Evolutionary conservation across 83 land plant genomes (phyloP), one percentile per base, ranked within the genome.

Genomic region (Picea abies): DNA sequence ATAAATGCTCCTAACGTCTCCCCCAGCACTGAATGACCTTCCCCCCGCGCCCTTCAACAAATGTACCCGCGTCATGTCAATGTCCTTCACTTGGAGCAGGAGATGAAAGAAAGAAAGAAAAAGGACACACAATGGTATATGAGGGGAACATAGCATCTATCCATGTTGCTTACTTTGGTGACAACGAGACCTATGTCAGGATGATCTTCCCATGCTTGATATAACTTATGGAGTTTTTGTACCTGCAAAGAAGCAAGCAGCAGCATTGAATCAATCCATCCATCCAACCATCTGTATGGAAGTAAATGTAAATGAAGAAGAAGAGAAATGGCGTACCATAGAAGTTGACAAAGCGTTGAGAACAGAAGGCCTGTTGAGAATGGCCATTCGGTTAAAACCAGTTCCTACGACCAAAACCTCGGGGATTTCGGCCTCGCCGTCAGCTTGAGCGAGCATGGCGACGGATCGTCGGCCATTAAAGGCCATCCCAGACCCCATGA

Each of bases 141-240:
- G 41, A 67, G 6, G 37, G 41, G 72, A 5, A 5, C 37, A 68
- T 32, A 68, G 17, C 41, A 32, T 68, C 72, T 1, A 5, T 37
- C 14, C 2, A 32, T 44, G 39, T n/a, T n/a, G 8, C 76, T 72
- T 72, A 72, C 76, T 72, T 44, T 72, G 23, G 44, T 37, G 52
- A 41, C 25, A 44, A 72, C 76, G 22, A 44, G 25, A 1, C 76
- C 76, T 72, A 72, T 20, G 19, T 72, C 76, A 0, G 76, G 76
- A 72, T 72, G 76, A 72, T 72, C 76, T 72, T 72, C 76, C 76
- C 76, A 72, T 72, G 76, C 76, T 41, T 72, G 76, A 44, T 72
- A 72, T 8, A 72, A 23, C 23, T 17, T 72, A 49, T 72, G 76
- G 44, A 72, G 76, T 20, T 72, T 47, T 32, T 47, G 3, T 20